Evolutionary conservation across 2,329 filamentous ascomycete species (phyloP).

Genomic region (Pleomassaria siparia): DNA sequence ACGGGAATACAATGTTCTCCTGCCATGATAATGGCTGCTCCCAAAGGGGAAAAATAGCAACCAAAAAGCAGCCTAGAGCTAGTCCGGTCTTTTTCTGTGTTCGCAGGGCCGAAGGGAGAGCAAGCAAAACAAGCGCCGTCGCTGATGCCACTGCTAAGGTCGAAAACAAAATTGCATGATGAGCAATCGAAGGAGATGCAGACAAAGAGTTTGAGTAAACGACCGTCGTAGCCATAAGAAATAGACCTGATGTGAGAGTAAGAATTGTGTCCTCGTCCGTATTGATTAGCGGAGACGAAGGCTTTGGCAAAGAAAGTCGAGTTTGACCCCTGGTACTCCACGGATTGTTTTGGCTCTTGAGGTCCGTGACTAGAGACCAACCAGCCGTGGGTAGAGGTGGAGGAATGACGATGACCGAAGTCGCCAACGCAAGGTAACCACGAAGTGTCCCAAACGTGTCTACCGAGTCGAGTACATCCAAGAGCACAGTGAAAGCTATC

Average conservation of each 20-base stretch:
- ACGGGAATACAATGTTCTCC: slow-evolving; percentile 17
- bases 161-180: slow-evolving; percentile 41
- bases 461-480: slow-evolving; percentile 34
- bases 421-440: slow-evolving; percentile 51
- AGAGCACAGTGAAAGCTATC: slow-evolving; percentile 34
- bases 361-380: slow-evolving; percentile 31
- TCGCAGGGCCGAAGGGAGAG: slow-evolving; percentile 45
- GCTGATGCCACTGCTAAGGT: slow-evolving; percentile 46
- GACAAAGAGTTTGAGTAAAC: slow-evolving; percentile 37
- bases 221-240: slow-evolving; percentile 42
- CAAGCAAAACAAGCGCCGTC: slow-evolving; percentile 46
- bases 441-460: slow-evolving; percentile 34
- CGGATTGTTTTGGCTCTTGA: slow-evolving; percentile 19
- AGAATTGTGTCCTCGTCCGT: slow-evolving; percentile 45
- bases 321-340: slow-evolving; percentile 22
- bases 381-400: slow-evolving; percentile 48
- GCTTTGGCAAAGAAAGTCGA: slow-evolving; percentile 34
- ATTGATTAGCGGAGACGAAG: slow-evolving; percentile 38
- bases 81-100: slow-evolving; percentile 39
- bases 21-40: slow-evolving; percentile 19
- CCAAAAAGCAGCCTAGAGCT: slow-evolving; percentile 29
- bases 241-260: slow-evolving; percentile 45
- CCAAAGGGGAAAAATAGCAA: slow-evolving; percentile 26
- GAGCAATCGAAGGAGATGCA: slow-evolving; percentile 33
- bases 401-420: slow-evolving; percentile 52